Conservation (phyloP, 805 yeast species). For the Jamesozyma piceae region DNA sequence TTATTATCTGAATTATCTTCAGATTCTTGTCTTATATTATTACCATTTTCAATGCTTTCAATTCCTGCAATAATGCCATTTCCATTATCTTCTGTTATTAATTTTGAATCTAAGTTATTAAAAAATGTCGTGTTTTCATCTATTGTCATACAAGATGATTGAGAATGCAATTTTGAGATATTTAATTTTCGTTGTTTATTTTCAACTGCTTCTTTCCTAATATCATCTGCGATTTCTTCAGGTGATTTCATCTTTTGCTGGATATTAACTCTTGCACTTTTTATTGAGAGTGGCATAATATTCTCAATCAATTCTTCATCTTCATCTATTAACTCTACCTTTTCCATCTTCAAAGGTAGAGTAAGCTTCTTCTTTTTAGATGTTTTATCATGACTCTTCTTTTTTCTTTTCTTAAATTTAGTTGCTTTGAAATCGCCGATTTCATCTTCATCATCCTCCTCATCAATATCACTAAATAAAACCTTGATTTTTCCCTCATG, state of each 20-base stretch:
- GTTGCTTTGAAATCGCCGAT: slow-evolving; percentile 32
- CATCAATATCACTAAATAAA: slow-evolving; percentile 15
- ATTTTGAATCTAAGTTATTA: slow-evolving; percentile 12
- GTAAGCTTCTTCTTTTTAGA: slow-evolving; percentile 25
- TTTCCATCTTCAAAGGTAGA: slow-evolving; percentile 24
- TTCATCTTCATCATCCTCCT: slow-evolving; percentile 12
- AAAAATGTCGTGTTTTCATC: slow-evolving; percentile 34
- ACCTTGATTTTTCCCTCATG: slow-evolving; percentile 19
- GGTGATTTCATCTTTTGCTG: slow-evolving; percentile 1
- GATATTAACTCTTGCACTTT: background rate
- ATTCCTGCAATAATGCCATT: background rate
- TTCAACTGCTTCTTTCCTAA: slow-evolving; percentile 26
- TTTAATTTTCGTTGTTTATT: slow-evolving; percentile 13
- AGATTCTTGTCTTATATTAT: background rate
- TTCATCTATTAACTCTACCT: slow-evolving; percentile 29
- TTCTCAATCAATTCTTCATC: slow-evolving; percentile 14
- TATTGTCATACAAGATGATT: slow-evolving; percentile 24
- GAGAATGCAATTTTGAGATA: slow-evolving; percentile 9
- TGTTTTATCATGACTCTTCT: slow-evolving; percentile 23
- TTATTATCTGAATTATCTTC: background rate
- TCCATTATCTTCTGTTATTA: background rate
- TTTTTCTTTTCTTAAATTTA: slow-evolving; percentile 34
- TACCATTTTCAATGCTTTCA: background rate
- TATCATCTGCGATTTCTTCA: slow-evolving; percentile 32
- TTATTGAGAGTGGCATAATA: background rate